A percentile compares a stretch with the other conserved stretches of the same genome.
These are phyloP conservation scores for Globisporangium parvum DNA, from an alignment of 352 stramenopile genomes.

Conservation along the genomic window DNA sequence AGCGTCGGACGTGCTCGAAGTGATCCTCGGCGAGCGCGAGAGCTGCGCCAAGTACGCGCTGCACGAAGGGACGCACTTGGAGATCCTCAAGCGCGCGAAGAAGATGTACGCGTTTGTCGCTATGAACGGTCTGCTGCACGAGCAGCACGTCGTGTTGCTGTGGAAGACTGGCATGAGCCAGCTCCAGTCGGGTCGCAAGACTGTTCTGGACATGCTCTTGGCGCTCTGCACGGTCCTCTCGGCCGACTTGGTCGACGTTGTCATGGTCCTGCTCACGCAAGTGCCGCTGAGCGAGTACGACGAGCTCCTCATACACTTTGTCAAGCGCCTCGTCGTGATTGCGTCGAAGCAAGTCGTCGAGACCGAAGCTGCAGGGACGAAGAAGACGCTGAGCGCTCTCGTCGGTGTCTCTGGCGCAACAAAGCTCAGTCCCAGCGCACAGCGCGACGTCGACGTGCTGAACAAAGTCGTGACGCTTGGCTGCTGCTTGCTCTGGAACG, in stretches of 20 bases:
- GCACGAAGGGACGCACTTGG: slow-evolving; percentile 71
- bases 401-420: slow-evolving; percentile 48
- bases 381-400: slow-evolving; percentile 67
- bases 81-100: slow-evolving; percentile 75
- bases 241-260: slow-evolving; percentile 69
- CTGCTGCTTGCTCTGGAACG: slow-evolving; percentile 79
- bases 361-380: slow-evolving; percentile 52
- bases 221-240: slow-evolving; percentile 56
- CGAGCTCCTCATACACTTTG: slow-evolving; percentile 69
- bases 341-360: slow-evolving; percentile 67
- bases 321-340: slow-evolving; percentile 71
- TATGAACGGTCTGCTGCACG: slow-evolving; percentile 43
- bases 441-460: slow-evolving; percentile 66
- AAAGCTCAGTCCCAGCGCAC: slow-evolving; percentile 34
- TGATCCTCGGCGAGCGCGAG: slow-evolving; percentile 71
- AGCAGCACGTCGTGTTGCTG: slow-evolving; percentile 64
- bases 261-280: slow-evolving; percentile 73
- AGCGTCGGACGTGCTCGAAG: slow-evolving; percentile 72
- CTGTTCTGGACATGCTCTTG: slow-evolving; percentile 69
- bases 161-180: slow-evolving; percentile 72
- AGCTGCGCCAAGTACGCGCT: slow-evolving; percentile 61
- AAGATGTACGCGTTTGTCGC: slow-evolving; percentile 67
- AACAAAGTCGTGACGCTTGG: slow-evolving; percentile 71
- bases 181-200: slow-evolving; percentile 59
- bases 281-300: slow-evolving; percentile 66